These are phyloP conservation scores for Aspergillus oerlinghausenensis DNA, from an alignment of 2,329 filamentous ascomycete genomes.

Conservation along the genomic window DNA sequence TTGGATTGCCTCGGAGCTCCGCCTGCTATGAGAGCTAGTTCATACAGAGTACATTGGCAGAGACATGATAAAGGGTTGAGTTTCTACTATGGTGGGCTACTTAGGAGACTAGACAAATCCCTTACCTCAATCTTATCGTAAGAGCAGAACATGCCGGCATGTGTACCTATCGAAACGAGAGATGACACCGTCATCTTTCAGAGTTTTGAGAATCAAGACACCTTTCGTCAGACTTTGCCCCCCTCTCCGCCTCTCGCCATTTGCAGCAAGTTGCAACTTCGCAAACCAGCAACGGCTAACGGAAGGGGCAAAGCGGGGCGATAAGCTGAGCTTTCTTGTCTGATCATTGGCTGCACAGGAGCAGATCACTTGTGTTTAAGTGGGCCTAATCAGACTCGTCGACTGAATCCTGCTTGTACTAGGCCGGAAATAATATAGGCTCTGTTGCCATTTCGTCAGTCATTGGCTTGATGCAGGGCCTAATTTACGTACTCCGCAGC, in stretches of 20 bases:
- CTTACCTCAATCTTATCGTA: background rate
- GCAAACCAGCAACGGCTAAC: background rate
- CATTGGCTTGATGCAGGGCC: constrained; percentile 8
- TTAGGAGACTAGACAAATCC: background rate
- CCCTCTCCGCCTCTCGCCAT: background rate
- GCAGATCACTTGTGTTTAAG: constrained; percentile 14
- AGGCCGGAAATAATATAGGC: constrained; percentile 14
- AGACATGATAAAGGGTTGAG: background rate
- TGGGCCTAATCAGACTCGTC: constrained; percentile 2
- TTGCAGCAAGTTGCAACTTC: background rate
- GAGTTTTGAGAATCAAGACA: background rate
- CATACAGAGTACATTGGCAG: background rate
- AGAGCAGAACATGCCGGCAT: background rate
- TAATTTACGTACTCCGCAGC: background rate
- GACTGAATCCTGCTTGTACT: constrained; percentile 3
- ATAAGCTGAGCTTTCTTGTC: constrained; percentile 10
- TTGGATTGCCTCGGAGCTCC: background rate
- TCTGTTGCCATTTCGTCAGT: background rate
- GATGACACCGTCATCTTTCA: background rate
- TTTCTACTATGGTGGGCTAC: background rate
- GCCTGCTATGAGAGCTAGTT: background rate
- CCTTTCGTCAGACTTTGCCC: background rate
- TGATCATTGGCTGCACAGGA: constrained; percentile 13
- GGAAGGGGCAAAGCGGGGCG: constrained; percentile 14
- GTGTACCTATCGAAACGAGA: background rate